phyloP scores from a whole-genome alignment of 192 early-diverging fungal species.

The Linderina pennispora region DNA sequence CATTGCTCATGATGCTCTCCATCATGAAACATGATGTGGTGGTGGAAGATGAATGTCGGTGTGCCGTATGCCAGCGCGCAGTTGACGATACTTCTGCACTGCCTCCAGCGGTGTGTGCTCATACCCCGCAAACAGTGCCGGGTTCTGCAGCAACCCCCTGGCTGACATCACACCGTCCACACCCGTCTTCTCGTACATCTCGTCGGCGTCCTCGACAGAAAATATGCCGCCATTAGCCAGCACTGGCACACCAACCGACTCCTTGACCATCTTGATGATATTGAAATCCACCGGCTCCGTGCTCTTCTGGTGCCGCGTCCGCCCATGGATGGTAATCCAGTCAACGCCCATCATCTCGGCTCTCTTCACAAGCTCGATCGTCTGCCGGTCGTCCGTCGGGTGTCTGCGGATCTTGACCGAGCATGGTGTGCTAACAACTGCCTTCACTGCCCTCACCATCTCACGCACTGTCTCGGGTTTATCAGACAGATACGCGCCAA shows the following conservation, averaged over 20 bases:
- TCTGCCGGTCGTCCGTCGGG: conserved; percentile 48
- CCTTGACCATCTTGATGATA: conserved; percentile 77
- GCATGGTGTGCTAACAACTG: conserved; percentile 58
- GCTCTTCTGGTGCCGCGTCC: conserved; percentile 73
- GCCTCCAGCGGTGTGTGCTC: conserved; percentile 72
- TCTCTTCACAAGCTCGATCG: conserved; percentile 77
- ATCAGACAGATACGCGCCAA: conserved; percentile 82
- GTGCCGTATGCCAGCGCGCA: conserved; percentile 73
- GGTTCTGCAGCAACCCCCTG: conserved; percentile 85
- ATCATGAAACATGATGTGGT: conserved; percentile 97
- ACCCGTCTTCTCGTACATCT: conserved; percentile 67
- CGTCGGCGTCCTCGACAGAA: conserved; percentile 64
- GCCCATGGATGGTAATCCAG: conserved; percentile 86
- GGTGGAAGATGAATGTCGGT: conserved; percentile 80
- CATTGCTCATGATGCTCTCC: conserved; percentile 65
- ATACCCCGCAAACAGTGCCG: conserved; percentile 86
- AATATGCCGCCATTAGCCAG: conserved; percentile 89
- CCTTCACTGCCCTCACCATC: conserved; percentile 79
- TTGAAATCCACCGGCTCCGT: conserved; percentile 77
- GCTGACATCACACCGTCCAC: conserved; percentile 91
- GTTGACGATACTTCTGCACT: conserved; percentile 64
- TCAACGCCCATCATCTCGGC: conserved; percentile 84
- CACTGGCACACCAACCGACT: conserved; percentile 70
- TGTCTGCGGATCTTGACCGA: conserved; percentile 90
- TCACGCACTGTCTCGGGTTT: conserved; percentile 85